Base-by-base conservation (phyloP, 176 grass and related monocot genomes). In the Panicum miliaceum region DNA sequence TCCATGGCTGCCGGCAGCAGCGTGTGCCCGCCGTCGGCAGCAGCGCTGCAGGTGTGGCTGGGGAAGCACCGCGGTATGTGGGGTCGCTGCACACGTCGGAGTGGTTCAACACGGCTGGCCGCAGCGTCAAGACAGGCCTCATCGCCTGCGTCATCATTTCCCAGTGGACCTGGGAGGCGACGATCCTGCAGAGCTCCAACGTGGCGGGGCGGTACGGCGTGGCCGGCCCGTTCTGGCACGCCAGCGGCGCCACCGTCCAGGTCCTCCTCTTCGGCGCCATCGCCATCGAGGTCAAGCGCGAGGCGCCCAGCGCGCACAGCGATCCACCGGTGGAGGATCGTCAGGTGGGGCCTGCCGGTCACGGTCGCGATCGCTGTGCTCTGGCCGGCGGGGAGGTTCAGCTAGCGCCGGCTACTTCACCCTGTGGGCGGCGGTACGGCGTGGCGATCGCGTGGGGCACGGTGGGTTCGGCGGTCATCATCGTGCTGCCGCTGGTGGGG, bases 281-380 rank as follows among this genome's bases (percentile, higher is more conserved):
- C 86, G 92, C 89, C 47, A 94, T 94, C 40, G 92, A 94, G 83
- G 90, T 94, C 80, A 94, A 94, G 86, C 88, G 92, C 71, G 91
- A 94, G 66, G 92, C 92, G 23, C 92, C 92, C 22, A 81, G 73
- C 59, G 92, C 86, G 63, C 89, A 89, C 73, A 94, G n/a, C n/a
- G n/a, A n/a, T n/a, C n/a, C n/a, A n/a, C n/a, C n/a, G n/a, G 86
- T 66, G 61, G 82, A 89, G 92, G 92, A 94, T 94, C 78, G 37
- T 94, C 16, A 89, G 81, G 81, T 94, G 92, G 92, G 92, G 92
- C 12, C 23, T 89, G 23, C 89, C 26, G 76, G 85, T 91, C 64
- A 94, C 92, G 38, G 76, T 15, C 52, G 40, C 89, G 19, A 91
- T 94, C 42, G 89, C 78, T 3, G 86, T 94, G 68, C 34, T 91